Evolutionary conservation across 2,329 filamentous ascomycete species (phyloP).

Genomic region (Aspergillus sp.): DNA sequence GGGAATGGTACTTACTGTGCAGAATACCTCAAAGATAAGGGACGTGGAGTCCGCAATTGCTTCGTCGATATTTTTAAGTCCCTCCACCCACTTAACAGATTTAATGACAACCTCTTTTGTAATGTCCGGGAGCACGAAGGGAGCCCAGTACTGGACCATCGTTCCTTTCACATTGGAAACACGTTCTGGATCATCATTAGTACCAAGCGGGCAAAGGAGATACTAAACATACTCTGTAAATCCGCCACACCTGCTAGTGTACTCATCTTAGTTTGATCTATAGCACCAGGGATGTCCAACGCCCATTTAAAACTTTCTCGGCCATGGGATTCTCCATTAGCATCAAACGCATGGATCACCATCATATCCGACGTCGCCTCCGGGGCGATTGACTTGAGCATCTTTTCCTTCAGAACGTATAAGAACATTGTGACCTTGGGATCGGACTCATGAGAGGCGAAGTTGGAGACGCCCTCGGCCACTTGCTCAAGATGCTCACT

Average conservation of each 20-base stretch:
- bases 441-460: neutral
- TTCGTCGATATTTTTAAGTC: neutral
- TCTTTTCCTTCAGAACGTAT: slow-evolving; percentile 10
- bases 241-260: slow-evolving; percentile 4
- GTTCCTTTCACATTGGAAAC: slow-evolving; percentile 8
- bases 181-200: neutral
- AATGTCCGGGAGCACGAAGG: slow-evolving; percentile 4
- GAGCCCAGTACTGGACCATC: slow-evolving; percentile 13
- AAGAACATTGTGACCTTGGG: slow-evolving; percentile 15
- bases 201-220: too few relatives aligned
- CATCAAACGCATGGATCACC: slow-evolving; percentile 27
- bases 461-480: neutral
- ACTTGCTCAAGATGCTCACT: slow-evolving; percentile 6
- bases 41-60: slow-evolving; percentile 12
- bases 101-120: slow-evolving; percentile 5
- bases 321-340: slow-evolving; percentile 50
- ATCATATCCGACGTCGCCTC: slow-evolving; percentile 7
- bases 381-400: slow-evolving; percentile 7
- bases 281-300: slow-evolving; percentile 11
- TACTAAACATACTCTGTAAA: slow-evolving; percentile 3
- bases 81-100: neutral
- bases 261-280: slow-evolving; percentile 12
- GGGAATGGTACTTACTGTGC: neutral
- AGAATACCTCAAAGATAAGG: slow-evolving; percentile 13
- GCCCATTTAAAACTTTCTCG: slow-evolving; percentile 46